A percentile compares a stretch with the other conserved stretches of the same genome.
phyloP scores from a whole-genome alignment of 1,284 basidiomycete genomes.

The Cutaneotrichosporon curvatum region DNA sequence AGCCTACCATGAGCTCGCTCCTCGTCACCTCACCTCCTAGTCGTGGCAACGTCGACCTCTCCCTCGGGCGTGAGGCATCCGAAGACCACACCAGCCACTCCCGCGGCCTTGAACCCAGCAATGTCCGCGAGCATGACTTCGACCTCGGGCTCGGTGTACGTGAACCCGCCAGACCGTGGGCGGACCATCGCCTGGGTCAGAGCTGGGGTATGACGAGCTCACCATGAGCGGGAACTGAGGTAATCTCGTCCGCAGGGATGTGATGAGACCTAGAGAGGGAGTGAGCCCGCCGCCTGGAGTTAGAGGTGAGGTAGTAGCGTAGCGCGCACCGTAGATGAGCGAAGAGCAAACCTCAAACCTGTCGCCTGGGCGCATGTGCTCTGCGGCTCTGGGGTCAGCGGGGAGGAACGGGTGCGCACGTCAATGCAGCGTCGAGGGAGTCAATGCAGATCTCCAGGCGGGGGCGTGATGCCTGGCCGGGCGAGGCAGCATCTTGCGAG shows the following conservation, averaged over 20 bases:
- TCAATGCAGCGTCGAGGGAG: conserved; percentile 60
- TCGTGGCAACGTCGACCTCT: conserved; percentile 54
- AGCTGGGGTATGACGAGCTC: neutral
- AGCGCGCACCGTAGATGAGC: conserved; percentile 47
- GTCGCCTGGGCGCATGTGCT: conserved; percentile 11
- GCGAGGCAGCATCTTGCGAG: too few relatives aligned
- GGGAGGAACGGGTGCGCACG: conserved; percentile 2
- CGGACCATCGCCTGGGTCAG: conserved; percentile 63
- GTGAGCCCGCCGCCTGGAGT: conserved; percentile 63
- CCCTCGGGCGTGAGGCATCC: conserved; percentile 59
- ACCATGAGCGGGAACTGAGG: conserved; percentile 62
- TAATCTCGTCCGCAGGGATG: conserved; percentile 51
- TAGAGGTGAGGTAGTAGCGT: neutral
- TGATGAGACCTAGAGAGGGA: conserved; percentile 63
- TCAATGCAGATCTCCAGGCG: conserved; percentile 75
- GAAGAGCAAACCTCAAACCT: conserved; percentile 70
- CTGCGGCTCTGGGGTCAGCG: conserved; percentile 12
- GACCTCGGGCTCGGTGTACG: conserved; percentile 60
- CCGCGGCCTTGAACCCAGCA: conserved; percentile 39
- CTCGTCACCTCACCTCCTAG: conserved; percentile 32
- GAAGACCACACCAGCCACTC: conserved; percentile 61
- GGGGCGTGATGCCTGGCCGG: too few relatives aligned
- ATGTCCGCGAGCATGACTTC: conserved; percentile 68
- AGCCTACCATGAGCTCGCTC: conserved; percentile 30
- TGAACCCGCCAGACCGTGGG: conserved; percentile 66